These are phyloP conservation scores for Thraustochytrium striatum DNA, from an alignment of 352 stramenopile genomes.

Conservation along the genomic window DNA sequence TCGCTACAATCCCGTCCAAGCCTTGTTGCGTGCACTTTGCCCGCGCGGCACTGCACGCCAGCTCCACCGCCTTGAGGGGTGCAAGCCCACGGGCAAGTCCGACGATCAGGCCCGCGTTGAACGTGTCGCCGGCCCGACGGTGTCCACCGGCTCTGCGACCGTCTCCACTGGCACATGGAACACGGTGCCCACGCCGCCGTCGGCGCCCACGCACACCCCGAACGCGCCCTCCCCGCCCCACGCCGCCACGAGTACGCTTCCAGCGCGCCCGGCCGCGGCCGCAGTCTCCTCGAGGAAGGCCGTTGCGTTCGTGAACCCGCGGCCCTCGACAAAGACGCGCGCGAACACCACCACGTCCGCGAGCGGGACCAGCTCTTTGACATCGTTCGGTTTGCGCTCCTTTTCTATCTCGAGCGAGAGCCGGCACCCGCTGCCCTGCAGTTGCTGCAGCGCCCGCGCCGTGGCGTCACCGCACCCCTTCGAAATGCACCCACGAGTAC, in stretches of 20 bases:
- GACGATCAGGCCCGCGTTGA: conserved; percentile 6
- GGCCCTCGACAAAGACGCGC: conserved; percentile 3
- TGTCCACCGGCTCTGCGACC: not conserved
- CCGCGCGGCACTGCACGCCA: not conserved
- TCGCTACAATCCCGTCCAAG: not conserved
- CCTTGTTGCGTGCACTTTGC: conserved; percentile 34
- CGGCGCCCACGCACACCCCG: not conserved
- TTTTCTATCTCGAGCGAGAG: conserved; percentile 42
- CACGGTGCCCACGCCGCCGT: not conserved
- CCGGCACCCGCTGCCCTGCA: not conserved
- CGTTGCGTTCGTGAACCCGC: not conserved
- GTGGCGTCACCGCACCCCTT: not conserved
- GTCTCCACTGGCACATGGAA: not conserved
- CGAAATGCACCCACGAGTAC: conserved; percentile 37
- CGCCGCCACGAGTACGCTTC: not conserved
- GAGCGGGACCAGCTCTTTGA: not conserved
- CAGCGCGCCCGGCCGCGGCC: not conserved
- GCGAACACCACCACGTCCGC: conserved; percentile 19
- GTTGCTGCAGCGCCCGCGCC: not conserved
- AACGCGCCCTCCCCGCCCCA: conserved; percentile 22
- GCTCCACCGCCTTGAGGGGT: not conserved
- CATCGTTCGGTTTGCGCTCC: not conserved
- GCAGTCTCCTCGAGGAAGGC: not conserved
- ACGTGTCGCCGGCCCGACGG: conserved; percentile 26
- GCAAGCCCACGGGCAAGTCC: not conserved